Percentiles rank a stretch among this genome's conserved stretches.
Conservation (phyloP, 148 eudicot species). For the Chenopodium quinoa region DNA sequence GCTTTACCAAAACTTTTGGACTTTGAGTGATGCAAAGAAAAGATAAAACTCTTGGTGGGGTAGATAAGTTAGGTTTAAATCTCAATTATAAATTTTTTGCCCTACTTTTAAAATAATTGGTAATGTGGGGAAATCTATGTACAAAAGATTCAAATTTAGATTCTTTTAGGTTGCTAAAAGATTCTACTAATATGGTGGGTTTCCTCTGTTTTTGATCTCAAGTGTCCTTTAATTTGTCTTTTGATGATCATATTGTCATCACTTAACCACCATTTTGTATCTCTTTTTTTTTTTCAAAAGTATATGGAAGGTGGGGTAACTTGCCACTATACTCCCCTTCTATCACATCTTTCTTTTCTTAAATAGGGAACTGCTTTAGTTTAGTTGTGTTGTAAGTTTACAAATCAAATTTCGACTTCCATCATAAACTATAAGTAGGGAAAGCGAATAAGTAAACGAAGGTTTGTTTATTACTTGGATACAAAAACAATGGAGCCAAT, state of each 20-base stretch:
- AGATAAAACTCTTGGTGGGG: constrained; percentile 18
- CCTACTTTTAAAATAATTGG: background rate
- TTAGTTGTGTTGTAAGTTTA: background rate
- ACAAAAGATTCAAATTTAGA: constrained; percentile 24
- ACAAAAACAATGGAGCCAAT: background rate
- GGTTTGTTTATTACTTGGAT: background rate
- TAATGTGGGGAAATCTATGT: constrained; percentile 17
- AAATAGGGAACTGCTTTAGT: constrained; percentile 21
- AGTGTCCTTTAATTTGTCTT: constrained; percentile 5
- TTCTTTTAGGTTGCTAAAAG: constrained; percentile 16
- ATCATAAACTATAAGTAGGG: too few species aligned
- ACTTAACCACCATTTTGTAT: constrained; percentile 20
- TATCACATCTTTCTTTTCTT: constrained; percentile 23
- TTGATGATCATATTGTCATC: constrained; percentile 20
- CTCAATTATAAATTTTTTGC: background rate
- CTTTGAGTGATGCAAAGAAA: constrained; percentile 17
- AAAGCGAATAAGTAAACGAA: background rate
- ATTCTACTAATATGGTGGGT: constrained; percentile 18
- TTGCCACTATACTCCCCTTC: constrained; percentile 12
- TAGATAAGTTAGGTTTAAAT: constrained; percentile 11
- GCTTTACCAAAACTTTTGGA: constrained; percentile 25
- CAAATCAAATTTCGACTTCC: too few species aligned
- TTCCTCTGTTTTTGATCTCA: background rate
- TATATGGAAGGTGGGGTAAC: constrained; percentile 26
- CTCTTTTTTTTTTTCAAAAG: background rate